Evolutionary conservation across 2,329 filamentous ascomycete species (phyloP), one percentile per base, ranked within the genome.

Genomic region (Fusarium robinianum): DNA sequence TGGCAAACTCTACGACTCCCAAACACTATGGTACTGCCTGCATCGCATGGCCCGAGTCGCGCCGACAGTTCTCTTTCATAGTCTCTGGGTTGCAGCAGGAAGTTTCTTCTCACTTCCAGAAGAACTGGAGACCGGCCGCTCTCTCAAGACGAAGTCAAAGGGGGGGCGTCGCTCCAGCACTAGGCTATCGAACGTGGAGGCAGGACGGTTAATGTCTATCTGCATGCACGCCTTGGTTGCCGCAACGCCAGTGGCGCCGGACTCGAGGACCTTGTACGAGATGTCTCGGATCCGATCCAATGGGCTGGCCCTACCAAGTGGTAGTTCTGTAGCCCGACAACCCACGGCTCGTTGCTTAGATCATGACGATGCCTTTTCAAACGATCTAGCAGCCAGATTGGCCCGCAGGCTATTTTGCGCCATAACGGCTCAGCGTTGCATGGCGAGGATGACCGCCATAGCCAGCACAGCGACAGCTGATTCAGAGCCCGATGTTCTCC

Each of bases 211-310:
- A 12, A 68, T 82, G 62, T 78, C 80, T 1, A 78, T 85, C 22
- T 84, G 81, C 52, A 67, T 85, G 26, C 81, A 85, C 60, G 81
- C 81, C 4, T 64, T 85, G 30, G 73, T 84, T 19, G 81, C 81
- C 4, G 72, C 78, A 8, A 76, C 75, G 5, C 83, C 82, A 0
- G 62, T 77, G 21, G 69, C 78, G 6, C 61, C 67, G 1, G 73
- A 78, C 36, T 68, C 71, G 6, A 69, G 70, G 19, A 70, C 73
- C 15, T 64, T 85, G 1, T 74, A 76, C 41, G 79, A 84, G 33
- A 77, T 85, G 71, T 85, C 82, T 15, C 77, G 80, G 14, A 73
- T 82, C 14, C 73, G 81, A 29, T 78, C 80, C 1, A 74, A 75
- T 32, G 80, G 79, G 2, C 45, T 79, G 22, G 73, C 72, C 8